Evolutionary conservation across 2,329 filamentous ascomycete species (phyloP).

Genomic region (Cladosporium sp.): DNA sequence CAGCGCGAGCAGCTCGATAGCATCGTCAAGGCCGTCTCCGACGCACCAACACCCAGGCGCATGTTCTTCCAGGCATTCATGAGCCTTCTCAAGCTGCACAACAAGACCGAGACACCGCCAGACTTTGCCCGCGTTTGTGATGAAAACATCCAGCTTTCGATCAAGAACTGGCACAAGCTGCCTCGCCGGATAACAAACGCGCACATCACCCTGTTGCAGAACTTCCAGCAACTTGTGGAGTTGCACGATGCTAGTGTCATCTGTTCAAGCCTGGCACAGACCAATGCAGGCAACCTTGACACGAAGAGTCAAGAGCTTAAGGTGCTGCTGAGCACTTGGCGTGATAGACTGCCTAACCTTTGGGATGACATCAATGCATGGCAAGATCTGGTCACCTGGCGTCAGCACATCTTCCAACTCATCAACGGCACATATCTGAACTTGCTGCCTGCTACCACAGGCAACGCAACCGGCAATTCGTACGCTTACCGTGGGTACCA

Average conservation of each 20-base stretch:
- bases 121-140: conserved; percentile 91
- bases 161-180: conserved; percentile 98
- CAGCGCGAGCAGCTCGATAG: conserved; percentile 86
- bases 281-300: conserved; percentile 79
- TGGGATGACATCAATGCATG: conserved; percentile 99
- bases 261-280: conserved; percentile 81
- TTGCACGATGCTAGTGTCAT: conserved; percentile 97
- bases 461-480: conserved; percentile 80
- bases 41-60: conserved; percentile 87
- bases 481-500: conserved; percentile 97
- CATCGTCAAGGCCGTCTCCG: conserved; percentile 94
- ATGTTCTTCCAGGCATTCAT: conserved; percentile 99
- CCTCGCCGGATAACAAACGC: conserved; percentile 89
- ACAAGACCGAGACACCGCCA: conserved; percentile 70
- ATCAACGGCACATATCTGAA: conserved; percentile 93
- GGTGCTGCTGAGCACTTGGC: conserved; percentile 87
- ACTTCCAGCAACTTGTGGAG: conserved; percentile 97
- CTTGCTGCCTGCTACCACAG: conserved; percentile 72
- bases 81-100: conserved; percentile 88
- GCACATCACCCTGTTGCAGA: conserved; percentile 89
- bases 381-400: conserved; percentile 99
- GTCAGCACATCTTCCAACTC: conserved; percentile 95
- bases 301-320: conserved; percentile 95
- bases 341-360: conserved; percentile 89
- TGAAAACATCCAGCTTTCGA: conserved; percentile 93